Conservation (phyloP, 192 early-diverging fungal species). For the Podila epicladia region DNA sequence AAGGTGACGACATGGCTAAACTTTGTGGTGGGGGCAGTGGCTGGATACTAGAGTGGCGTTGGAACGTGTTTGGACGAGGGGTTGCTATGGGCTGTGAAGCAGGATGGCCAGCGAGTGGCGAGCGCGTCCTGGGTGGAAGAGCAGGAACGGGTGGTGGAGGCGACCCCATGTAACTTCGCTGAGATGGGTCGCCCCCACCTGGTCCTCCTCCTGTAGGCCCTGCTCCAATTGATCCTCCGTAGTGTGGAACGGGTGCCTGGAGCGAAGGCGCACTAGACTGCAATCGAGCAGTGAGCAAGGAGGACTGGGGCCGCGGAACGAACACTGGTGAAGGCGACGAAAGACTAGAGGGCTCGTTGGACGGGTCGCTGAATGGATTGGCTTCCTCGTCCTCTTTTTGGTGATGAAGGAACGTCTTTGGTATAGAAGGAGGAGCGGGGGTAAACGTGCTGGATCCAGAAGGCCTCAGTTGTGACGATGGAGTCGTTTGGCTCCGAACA, state of each 20-base stretch:
- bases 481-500: constrained; percentile 35
- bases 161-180: constrained; percentile 10
- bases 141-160: constrained; percentile 28
- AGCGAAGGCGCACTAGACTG: constrained; percentile 24
- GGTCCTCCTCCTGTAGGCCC: neutral
- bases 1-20: constrained; percentile 27
- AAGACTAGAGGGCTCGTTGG: constrained; percentile 9
- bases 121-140: constrained; percentile 40
- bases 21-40: constrained; percentile 24
- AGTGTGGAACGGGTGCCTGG: constrained; percentile 34
- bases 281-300: constrained; percentile 33
- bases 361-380: constrained; percentile 36
- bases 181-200: constrained; percentile 1
- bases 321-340: constrained; percentile 6
- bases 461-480: constrained; percentile 26
- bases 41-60: constrained; percentile 27
- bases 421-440: constrained; percentile 10
- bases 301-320: constrained; percentile 23
- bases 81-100: constrained; percentile 13
- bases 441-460: constrained; percentile 28
- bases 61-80: constrained; percentile 10
- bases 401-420: neutral
- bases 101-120: constrained; percentile 30
- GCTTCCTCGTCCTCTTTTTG: neutral
- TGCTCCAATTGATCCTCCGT: constrained; percentile 1